Evolutionary conservation across 441 rosid genomes (phyloP).

Genomic region (Brassica balearica): DNA sequence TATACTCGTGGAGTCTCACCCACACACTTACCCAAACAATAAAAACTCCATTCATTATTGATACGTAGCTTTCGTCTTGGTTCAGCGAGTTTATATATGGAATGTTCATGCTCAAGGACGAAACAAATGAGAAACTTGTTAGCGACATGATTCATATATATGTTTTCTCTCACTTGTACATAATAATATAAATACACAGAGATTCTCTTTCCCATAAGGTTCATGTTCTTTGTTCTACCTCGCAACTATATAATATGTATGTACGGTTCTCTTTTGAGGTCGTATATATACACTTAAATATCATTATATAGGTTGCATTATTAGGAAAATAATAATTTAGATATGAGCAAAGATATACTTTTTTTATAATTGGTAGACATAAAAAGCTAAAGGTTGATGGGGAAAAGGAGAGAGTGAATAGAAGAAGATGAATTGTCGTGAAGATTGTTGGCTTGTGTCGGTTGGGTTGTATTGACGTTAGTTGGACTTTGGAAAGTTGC

Average conservation of each 20-base stretch:
- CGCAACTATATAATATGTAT: conserved; percentile 1
- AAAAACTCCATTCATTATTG: conserved; percentile 38
- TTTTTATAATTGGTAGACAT: conserved; percentile 42
- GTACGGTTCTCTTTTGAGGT: conserved; percentile 3
- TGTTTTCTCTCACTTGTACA: conserved; percentile 37
- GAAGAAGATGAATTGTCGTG: conserved; percentile 33
- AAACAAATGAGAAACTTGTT: conserved; percentile 22
- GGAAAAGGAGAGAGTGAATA: conserved; percentile 30
- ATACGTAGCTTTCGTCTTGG: conserved; percentile 32
- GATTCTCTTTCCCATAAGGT: conserved; percentile 23
- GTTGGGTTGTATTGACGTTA: conserved; percentile 31
- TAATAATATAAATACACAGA: conserved; percentile 38
- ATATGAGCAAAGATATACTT: conserved; percentile 24
- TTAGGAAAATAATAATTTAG: conserved; percentile 10
- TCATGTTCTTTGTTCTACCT: neutral
- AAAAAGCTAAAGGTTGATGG: conserved; percentile 40
- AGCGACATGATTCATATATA: conserved; percentile 24
- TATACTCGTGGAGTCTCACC: conserved; percentile 79
- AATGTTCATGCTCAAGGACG: conserved; percentile 27
- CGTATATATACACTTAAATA: conserved; percentile 6
- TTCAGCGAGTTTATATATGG: conserved; percentile 27
- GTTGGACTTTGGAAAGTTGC: conserved; percentile 34
- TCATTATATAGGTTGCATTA: conserved; percentile 21
- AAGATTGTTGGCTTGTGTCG: conserved; percentile 43
- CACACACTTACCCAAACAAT: conserved; percentile 56